These are phyloP conservation scores for Solanum verrucosum DNA, from an alignment of 257 asterid species.

Conservation along the genomic window DNA sequence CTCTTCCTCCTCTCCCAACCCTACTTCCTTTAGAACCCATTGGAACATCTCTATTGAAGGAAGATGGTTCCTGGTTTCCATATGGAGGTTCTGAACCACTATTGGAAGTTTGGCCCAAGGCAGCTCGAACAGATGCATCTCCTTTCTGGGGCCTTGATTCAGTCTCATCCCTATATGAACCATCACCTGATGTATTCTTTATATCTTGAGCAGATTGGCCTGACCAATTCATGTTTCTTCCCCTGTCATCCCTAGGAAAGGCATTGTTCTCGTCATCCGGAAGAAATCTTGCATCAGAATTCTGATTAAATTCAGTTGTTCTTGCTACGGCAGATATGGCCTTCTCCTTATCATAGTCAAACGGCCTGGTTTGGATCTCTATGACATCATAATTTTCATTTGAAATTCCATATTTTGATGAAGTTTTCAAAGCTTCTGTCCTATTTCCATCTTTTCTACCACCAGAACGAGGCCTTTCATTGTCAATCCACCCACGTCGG, in stretches of 20 bases:
- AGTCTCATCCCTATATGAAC: conserved; percentile 50
- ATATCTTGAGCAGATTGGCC: conserved; percentile 54
- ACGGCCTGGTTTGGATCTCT: conserved; percentile 91
- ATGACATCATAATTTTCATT: conserved; percentile 95
- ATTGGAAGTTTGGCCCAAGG: conserved; percentile 48
- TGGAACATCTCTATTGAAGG: conserved; percentile 42
- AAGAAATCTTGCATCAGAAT: conserved; percentile 23
- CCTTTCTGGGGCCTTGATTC: conserved; percentile 46
- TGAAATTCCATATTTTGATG: conserved; percentile 89
- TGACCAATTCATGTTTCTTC: conserved; percentile 34
- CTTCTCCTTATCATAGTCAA: conserved; percentile 70
- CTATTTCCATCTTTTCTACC: conserved; percentile 89
- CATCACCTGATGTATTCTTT: conserved; percentile 47
- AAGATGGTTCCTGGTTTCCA: conserved; percentile 56
- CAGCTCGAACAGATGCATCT: conserved; percentile 30
- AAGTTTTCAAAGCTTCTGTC: conserved; percentile 92
- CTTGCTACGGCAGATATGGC: conserved; percentile 32
- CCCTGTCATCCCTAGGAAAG: conserved; percentile 42
- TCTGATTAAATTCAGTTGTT: conserved; percentile 38
- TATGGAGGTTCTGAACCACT: conserved; percentile 53
- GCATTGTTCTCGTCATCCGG: conserved; percentile 35
- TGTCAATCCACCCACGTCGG: conserved; percentile 76
- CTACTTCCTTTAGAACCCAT: conserved; percentile 70
- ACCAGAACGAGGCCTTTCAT: conserved; percentile 53
- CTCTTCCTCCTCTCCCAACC: conserved; percentile 77